Percentiles rank a stretch among this genome's conserved stretches.
These are phyloP conservation scores for Elsinoe australis DNA, from an alignment of 2,329 filamentous ascomycete genomes.

Conservation along the genomic window DNA sequence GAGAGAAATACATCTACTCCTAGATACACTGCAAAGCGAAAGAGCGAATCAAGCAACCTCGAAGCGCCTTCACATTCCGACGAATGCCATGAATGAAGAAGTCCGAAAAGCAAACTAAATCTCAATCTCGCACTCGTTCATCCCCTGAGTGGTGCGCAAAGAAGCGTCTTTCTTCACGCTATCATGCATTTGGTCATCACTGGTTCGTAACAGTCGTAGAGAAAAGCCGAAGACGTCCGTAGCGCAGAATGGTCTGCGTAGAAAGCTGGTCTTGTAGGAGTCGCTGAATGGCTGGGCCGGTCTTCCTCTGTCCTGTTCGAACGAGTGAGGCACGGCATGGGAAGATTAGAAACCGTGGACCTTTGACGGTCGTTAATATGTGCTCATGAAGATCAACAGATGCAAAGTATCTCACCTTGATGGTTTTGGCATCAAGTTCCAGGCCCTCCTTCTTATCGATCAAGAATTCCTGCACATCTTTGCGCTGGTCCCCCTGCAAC, in stretches of 20 bases:
- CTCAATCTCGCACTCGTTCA: conserved; percentile 2
- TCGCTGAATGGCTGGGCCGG: conserved; percentile 16
- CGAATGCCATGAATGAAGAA: neutral
- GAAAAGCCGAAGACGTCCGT: conserved; percentile 15
- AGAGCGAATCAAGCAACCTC: conserved; percentile 2
- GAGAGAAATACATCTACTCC: conserved; percentile 17
- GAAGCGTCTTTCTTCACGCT: conserved; percentile 1
- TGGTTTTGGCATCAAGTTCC: conserved; percentile 89
- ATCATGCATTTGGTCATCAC: conserved; percentile 25
- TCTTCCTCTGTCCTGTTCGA: conserved; percentile 20
- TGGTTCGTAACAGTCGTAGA: conserved; percentile 20
- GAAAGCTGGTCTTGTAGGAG: conserved; percentile 5
- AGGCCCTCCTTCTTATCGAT: conserved; percentile 91
- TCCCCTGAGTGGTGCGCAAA: neutral
- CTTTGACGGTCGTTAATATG: conserved; percentile 26
- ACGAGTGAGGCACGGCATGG: conserved; percentile 30
- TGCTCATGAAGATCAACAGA: too few species aligned
- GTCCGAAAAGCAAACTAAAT: neutral
- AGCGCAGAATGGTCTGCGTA: conserved; percentile 1
- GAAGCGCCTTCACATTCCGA: conserved; percentile 7
- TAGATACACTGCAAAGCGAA: conserved; percentile 13
- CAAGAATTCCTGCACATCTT: conserved; percentile 97
- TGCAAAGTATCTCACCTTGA: too few species aligned
- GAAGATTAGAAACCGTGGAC: conserved; percentile 57
- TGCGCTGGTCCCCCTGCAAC: conserved; percentile 98